A percentile compares a stretch with the other conserved stretches of the same genome.
Conservation (phyloP, 1,284 basidiomycete genomes). For the Puccinia novopanici region DNA sequence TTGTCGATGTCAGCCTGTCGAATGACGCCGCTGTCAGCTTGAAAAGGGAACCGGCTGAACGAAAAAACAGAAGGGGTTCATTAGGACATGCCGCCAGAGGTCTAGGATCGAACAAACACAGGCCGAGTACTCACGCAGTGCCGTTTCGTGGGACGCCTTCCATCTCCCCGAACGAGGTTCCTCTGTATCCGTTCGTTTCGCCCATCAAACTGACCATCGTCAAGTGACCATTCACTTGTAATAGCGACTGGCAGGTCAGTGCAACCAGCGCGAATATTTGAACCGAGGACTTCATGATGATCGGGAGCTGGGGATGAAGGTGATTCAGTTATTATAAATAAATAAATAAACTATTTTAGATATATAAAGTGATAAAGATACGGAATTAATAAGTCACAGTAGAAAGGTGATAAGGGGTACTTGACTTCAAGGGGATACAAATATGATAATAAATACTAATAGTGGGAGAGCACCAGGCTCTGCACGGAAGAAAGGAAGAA, state of each 20-base stretch:
- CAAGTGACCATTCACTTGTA: constrained; percentile 22
- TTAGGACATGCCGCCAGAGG: too few species aligned
- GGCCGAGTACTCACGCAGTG: constrained; percentile 17
- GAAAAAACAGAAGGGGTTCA: too few species aligned
- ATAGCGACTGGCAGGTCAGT: constrained; percentile 3
- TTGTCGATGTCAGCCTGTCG: constrained; percentile 40
- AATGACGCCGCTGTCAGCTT: constrained; percentile 41
- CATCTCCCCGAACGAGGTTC: constrained; percentile 34
- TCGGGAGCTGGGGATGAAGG: background rate
- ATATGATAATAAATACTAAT: constrained; percentile 7
- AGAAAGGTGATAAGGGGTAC: constrained; percentile 11
- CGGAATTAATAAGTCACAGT: constrained; percentile 9
- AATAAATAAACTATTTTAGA: background rate
- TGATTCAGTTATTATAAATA: background rate
- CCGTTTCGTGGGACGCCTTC: constrained; percentile 43
- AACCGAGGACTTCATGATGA: constrained; percentile 27
- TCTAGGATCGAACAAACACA: background rate
- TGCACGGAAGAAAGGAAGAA: background rate
- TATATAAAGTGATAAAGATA: background rate
- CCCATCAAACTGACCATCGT: constrained; percentile 45
- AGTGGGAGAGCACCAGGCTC: constrained; percentile 21
- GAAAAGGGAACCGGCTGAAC: constrained; percentile 37
- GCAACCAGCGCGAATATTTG: constrained; percentile 1
- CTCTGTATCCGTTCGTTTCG: constrained; percentile 45
- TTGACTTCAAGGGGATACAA: background rate